These are phyloP conservation scores for Tricholoma flavovirens DNA, from an alignment of 768 basidiomycete genomes.

Conservation along the genomic window DNA sequence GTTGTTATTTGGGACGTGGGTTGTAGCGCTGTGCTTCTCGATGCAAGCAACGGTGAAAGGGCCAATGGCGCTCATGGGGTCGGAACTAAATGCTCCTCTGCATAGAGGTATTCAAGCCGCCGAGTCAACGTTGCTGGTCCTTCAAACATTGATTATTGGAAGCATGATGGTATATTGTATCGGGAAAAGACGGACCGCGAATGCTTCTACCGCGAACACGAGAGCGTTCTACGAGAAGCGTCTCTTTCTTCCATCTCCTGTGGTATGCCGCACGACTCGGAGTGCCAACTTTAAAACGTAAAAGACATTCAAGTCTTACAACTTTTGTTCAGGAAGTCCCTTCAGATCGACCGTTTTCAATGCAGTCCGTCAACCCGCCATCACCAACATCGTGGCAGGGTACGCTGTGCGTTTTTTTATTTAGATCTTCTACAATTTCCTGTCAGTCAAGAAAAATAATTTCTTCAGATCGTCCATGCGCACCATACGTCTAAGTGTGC, in stretches of 20 bases:
- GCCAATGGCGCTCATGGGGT: not conserved
- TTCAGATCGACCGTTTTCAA: no score
- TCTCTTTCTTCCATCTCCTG: constrained; percentile 3
- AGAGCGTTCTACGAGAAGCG: not conserved
- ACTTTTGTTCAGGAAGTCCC: not conserved
- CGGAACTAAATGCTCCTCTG: not conserved
- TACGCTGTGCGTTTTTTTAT: not conserved
- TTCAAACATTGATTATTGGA: not conserved
- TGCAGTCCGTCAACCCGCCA: no score
- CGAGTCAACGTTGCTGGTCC: not conserved
- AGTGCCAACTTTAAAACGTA: not conserved
- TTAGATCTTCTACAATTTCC: not conserved
- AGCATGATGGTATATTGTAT: constrained; percentile 1
- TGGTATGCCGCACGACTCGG: not conserved
- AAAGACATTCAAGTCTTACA: not conserved
- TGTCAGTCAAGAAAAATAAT: not conserved
- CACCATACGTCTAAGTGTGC: constrained; percentile 3
- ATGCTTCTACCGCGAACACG: not conserved
- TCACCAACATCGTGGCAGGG: not conserved
- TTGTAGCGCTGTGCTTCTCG: constrained; percentile 4
- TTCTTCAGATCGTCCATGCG: not conserved
- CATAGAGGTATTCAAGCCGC: not conserved
- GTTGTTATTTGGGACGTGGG: not conserved
- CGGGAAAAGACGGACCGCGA: not conserved
- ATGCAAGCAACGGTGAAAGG: not conserved